Base-by-base conservation (phyloP, 176 grass and related monocot species). In the Aegilops longissima region DNA sequence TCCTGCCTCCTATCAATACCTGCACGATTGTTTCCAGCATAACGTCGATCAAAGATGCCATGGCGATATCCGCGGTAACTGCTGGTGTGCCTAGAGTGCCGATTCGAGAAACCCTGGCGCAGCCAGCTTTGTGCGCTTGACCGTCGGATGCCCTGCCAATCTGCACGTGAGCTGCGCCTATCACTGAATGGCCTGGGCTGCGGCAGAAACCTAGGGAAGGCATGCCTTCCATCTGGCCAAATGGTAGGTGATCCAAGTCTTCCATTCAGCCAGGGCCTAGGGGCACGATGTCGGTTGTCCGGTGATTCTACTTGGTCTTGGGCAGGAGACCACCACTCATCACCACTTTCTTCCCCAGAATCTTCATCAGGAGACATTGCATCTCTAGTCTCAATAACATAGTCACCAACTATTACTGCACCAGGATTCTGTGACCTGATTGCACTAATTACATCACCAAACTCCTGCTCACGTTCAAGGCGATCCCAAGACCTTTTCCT, bases 341-440 rank as follows among this genome's bases (percentile, higher is more conserved):
- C 91, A 34, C 61, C 76, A 62, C 80, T 90, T 74, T 92, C 90
- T 70, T 81, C 88, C 10, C 69, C 87, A 12, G 84, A 73, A 61
- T 93, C 89, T 42, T 78, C 74, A 71, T 66, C 75, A 61, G 78
- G 86, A 12, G 81, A 83, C 69, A 87, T 72, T 3, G n/a, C 86
- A 89, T 92, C 87, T 78, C 90, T 90, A 24, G 74, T 85, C 61
- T 98, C 97, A 9, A 98, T 91, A 52, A 98, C 90, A 86, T 96
- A 96, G 42, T 98, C 97, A 72, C 97, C 94, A 64, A 98, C 86
- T 82, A 98, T 93, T 85, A 98, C 82, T 67, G 94, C 97, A 30
- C 92, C 94, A 49, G 94, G 94, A 86, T 96, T 91, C 79, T 91
- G 88, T 3, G 97, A 98, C 16, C 94, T 96, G 59, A 98, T 96